Percentiles rank a stretch among this genome's conserved stretches.
These are phyloP conservation scores for Rhytidiadelphus loreus DNA, from an alignment of 225 moss, liverwort and hornwort species.

Conservation along the genomic window DNA sequence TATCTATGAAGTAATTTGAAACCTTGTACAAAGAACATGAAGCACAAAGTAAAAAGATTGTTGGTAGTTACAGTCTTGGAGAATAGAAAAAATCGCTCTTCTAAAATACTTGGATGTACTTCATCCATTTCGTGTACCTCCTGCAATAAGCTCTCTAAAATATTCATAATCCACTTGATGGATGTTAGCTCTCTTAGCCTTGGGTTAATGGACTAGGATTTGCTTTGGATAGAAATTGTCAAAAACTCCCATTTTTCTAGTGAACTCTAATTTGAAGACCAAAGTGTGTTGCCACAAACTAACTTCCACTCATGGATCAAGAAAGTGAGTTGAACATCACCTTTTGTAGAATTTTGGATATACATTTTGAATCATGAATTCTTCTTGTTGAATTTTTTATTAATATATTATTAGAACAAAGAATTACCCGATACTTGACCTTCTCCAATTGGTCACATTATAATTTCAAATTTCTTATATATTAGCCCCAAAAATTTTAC, in stretches of 20 bases:
- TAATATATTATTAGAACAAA: not conserved
- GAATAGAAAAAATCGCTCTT: not conserved
- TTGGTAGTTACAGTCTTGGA: too few species aligned
- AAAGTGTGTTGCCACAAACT: not conserved
- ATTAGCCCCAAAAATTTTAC: not conserved
- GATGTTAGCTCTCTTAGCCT: not conserved
- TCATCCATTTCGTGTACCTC: not conserved
- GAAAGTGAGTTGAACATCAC: not conserved
- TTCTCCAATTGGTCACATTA: not conserved
- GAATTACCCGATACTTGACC: not conserved
- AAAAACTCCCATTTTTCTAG: not conserved
- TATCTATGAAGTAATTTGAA: not conserved
- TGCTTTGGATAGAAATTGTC: not conserved
- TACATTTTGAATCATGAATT: not conserved
- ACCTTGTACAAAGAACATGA: not conserved
- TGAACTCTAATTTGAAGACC: not conserved
- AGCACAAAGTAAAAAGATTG: not conserved
- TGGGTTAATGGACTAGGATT: rapidly evolving
- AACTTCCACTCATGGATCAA: not conserved
- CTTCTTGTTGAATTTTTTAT: not conserved
- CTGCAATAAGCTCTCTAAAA: not conserved
- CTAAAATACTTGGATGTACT: not conserved
- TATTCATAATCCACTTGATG: too few species aligned
- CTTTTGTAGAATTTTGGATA: not conserved
- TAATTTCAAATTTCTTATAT: not conserved